Conservation (phyloP, 2,329 filamentous ascomycete species). For the Aspergillus sergii region DNA sequence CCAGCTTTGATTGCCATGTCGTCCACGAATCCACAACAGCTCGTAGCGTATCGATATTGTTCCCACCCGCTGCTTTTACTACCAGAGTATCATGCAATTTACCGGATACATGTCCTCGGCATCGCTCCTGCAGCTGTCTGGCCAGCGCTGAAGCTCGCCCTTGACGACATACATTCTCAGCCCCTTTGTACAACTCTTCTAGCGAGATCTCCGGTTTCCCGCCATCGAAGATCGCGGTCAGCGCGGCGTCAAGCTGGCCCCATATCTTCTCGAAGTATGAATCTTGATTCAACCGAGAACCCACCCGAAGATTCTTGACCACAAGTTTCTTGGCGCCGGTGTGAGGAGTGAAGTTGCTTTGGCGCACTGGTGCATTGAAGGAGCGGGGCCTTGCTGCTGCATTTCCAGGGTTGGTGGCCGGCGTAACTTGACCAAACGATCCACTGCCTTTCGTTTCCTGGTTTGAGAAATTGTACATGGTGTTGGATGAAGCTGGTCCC, state of each 20-base stretch:
- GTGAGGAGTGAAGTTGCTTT: constrained; percentile 68
- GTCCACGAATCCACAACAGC: constrained; percentile 68
- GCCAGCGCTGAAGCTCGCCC: constrained; percentile 71
- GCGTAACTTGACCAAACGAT: constrained; percentile 49
- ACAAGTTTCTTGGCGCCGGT: constrained; percentile 80
- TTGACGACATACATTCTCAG: constrained; percentile 87
- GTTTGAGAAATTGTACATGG: constrained; percentile 58
- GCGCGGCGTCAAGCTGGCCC: constrained; percentile 71
- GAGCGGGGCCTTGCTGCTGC: constrained; percentile 24
- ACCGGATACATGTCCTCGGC: constrained; percentile 63
- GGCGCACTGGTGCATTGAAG: constrained; percentile 37
- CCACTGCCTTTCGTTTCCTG: constrained; percentile 40
- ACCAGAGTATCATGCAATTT: constrained; percentile 62
- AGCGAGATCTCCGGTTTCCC: constrained; percentile 69
- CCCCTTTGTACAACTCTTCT: constrained; percentile 84
- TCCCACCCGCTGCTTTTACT: constrained; percentile 55
- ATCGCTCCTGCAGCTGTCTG: constrained; percentile 65
- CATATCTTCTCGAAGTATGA: constrained; percentile 78
- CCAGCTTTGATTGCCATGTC: constrained; percentile 76
- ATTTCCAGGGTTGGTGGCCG: constrained; percentile 34
- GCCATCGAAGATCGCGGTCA: constrained; percentile 72
- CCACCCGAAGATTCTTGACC: constrained; percentile 85
- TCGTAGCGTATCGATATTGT: constrained; percentile 66
- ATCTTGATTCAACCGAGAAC: constrained; percentile 66
- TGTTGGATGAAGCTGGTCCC: constrained; percentile 37